Conservation (phyloP, 805 yeast genomes). For the Cyberlindnera amylophila region DNA sequence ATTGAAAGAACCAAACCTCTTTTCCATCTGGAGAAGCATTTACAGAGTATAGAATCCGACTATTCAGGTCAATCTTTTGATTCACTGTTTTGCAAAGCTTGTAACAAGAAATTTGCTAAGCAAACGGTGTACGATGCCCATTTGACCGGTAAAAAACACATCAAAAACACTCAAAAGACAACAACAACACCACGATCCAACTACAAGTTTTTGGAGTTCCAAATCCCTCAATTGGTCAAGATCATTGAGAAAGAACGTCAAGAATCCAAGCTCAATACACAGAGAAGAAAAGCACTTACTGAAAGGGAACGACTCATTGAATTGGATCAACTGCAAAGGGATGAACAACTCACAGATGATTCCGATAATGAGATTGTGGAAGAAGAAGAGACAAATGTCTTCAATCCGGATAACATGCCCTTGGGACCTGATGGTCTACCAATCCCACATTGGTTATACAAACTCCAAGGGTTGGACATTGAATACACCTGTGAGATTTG, state of each 20-base stretch:
- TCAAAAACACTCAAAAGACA: conserved; percentile 37
- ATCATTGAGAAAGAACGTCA: conserved; percentile 39
- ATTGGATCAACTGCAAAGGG: conserved; percentile 26
- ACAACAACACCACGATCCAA: conserved; percentile 8
- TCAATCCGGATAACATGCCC: conserved; percentile 58
- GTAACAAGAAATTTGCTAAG: conserved; percentile 62
- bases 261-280: conserved; percentile 56
- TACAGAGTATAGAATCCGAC: conserved; percentile 14
- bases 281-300: conserved; percentile 64
- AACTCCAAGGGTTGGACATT: conserved; percentile 77
- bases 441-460: conserved; percentile 90
- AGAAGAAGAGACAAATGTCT: conserved; percentile 16
- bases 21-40: conserved; percentile 33
- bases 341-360: conserved; percentile 23
- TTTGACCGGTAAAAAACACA: conserved; percentile 71
- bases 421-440: conserved; percentile 88
- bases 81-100: conserved; percentile 55
- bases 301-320: conserved; percentile 43
- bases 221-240: conserved; percentile 28
- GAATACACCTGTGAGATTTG: conserved; percentile 82
- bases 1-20: conserved; percentile 48
- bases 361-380: conserved; percentile 34
- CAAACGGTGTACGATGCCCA: conserved; percentile 66
- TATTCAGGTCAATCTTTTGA: too few species aligned
- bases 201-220: conserved; percentile 34